Percentiles rank a stretch among this genome's conserved stretches.
Evolutionary conservation across 2,329 filamentous ascomycete species (phyloP).

Genomic region (Gyromitra esculenta): DNA sequence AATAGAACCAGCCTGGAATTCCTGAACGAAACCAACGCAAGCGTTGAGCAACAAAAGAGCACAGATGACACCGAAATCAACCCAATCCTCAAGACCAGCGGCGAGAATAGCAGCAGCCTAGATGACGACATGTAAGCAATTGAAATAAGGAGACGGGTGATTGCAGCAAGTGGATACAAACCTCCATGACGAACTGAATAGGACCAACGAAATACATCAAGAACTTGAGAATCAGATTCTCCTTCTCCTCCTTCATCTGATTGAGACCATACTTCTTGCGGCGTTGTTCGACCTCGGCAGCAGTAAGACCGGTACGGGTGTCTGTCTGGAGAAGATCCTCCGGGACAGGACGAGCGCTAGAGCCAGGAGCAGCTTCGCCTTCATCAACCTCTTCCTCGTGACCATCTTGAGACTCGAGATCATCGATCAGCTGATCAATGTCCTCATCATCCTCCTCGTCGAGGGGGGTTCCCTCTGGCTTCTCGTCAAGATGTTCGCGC

Average conservation of each 20-base stretch:
- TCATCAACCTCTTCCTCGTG: conserved; percentile 71
- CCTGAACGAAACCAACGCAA: conserved; percentile 84
- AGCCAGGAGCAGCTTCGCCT: conserved; percentile 65
- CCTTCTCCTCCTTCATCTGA: conserved; percentile 90
- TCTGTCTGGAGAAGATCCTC: conserved; percentile 83
- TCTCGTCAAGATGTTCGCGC: conserved; percentile 52
- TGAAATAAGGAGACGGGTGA: conserved; percentile 11
- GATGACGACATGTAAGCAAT: conserved; percentile 48
- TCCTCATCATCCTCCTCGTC: conserved; percentile 74
- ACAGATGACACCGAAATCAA: conserved; percentile 92
- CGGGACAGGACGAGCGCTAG: conserved; percentile 69
- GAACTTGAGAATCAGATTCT: conserved; percentile 86
- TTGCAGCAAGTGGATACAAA: conserved; percentile 61
- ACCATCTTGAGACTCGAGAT: conserved; percentile 83
- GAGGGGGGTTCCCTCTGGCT: conserved; percentile 55
- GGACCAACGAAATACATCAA: conserved; percentile 83
- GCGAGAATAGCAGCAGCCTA: conserved; percentile 80
- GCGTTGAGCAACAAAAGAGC: conserved; percentile 85
- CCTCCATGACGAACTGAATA: conserved; percentile 95
- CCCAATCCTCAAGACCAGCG: conserved; percentile 86
- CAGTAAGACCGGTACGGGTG: conserved; percentile 75
- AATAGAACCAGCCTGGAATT: conserved; percentile 88
- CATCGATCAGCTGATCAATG: conserved; percentile 86
- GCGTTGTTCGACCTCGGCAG: conserved; percentile 71
- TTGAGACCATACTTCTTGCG: conserved; percentile 83